phyloP scores from a whole-genome alignment of 371 early-diverging fungal species.

The Mortierella sp. region DNA sequence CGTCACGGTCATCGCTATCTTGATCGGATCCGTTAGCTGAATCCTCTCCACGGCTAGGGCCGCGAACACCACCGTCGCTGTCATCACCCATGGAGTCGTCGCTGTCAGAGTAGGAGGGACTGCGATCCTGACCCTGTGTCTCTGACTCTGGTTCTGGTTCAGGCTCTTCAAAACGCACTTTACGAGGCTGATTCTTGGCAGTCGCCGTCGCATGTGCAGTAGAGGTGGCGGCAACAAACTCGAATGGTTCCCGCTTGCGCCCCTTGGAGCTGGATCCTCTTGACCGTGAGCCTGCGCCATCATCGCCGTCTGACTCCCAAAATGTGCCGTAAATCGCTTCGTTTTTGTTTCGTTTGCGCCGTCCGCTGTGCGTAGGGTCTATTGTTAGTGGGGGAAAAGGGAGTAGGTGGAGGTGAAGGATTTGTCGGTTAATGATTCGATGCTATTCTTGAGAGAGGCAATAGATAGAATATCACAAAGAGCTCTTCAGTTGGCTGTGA shows the following conservation, averaged over 20 bases:
- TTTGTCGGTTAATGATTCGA: constrained; percentile 17
- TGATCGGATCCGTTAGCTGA: constrained; percentile 12
- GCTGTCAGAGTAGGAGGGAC: neutral
- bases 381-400: neutral
- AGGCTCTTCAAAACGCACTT: neutral
- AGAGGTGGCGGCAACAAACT: constrained; percentile 38
- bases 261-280: constrained; percentile 16
- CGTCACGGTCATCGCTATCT: neutral
- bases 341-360: constrained; percentile 48
- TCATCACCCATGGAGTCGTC: constrained; percentile 15
- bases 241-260: constrained; percentile 31
- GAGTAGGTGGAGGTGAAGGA: neutral
- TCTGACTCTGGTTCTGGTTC: neutral
- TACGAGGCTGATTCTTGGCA: neutral
- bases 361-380: constrained; percentile 30
- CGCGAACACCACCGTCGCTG: neutral
- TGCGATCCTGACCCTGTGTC: neutral
- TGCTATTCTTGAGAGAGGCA: constrained; percentile 10
- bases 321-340: constrained; percentile 43
- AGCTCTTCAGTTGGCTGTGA: constrained; percentile 1
- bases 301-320: constrained; percentile 39
- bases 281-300: constrained; percentile 10
- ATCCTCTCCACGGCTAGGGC: neutral
- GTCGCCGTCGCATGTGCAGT: neutral
- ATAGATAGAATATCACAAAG: neutral